Evolutionary conservation across 768 basidiomycete species (phyloP), one percentile per base, ranked within the genome.

Genomic region (Lentinula sp.): DNA sequence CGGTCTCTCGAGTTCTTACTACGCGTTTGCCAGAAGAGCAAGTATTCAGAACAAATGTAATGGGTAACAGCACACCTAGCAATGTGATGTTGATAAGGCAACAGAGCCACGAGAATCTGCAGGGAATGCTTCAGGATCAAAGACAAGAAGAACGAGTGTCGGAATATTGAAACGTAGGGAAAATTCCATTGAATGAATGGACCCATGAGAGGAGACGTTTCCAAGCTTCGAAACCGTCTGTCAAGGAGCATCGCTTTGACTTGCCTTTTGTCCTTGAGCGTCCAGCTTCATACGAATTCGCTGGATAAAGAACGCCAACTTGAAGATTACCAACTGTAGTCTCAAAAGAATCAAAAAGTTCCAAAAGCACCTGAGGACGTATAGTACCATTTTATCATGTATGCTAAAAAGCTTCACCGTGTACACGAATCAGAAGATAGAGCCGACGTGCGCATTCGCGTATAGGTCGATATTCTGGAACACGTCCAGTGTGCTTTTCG

Each of bases 331-430:
- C 57, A 1, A 65, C 62, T 32, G 65, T 65, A 37, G 56, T 51
- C 8, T 64, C 61, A 51, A 69, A 70, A 5, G 71, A 71, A 57
- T 76, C 75, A 23, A 65, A 59, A 1, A 66, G 50, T 60, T 73
- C 71, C 71, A 34, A 75, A 67, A 1, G 68, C 67, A 18, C 71
- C 71, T 0, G 73, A 73, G 8, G 8, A 68, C 58, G 63, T 70
- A 77, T 0, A 74, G 73, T 1, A 76, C 75, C 1, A 75, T 76
- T 1, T 63, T 59, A 56, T 76, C 75, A 18, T 66, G 62, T 5
- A 67, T 50, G 10, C 64, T 65, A 23, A 8, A 37, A 2, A 5
- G 6, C 8, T 42, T 35, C 4, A 15, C 3, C 13, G 18, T 18
- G 6, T 18, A 1, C 32, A 8, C n/a, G 4, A 39, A 18, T 4